These are phyloP conservation scores for Aspergillus vadensis DNA, from an alignment of 2,329 filamentous ascomycete genomes.

Conservation along the genomic window DNA sequence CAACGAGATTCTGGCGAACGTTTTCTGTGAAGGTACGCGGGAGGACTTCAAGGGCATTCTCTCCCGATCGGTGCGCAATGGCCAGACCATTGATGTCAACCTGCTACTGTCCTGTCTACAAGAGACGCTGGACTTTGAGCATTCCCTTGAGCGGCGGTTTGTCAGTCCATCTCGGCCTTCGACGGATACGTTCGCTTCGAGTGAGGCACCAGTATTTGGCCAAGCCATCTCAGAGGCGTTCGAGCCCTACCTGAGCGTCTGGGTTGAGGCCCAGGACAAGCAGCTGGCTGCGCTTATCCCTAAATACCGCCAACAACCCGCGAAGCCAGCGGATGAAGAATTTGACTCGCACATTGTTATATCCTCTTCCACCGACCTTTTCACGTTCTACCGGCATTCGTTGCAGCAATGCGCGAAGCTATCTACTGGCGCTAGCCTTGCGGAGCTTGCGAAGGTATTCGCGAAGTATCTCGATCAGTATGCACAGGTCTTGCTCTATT, in stretches of 20 bases:
- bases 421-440: constrained; percentile 81
- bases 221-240: constrained; percentile 95
- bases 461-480: constrained; percentile 95
- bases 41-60: constrained; percentile 95
- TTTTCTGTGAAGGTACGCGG: constrained; percentile 92
- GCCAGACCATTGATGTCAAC: constrained; percentile 83
- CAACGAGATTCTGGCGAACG: constrained; percentile 82
- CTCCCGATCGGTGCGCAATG: constrained; percentile 80
- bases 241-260: constrained; percentile 92
- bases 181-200: constrained; percentile 85
- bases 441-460: constrained; percentile 82
- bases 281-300: constrained; percentile 82
- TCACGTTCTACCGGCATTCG: constrained; percentile 93
- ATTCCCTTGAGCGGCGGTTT: constrained; percentile 83
- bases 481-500: constrained; percentile 81
- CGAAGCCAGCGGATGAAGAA: constrained; percentile 82
- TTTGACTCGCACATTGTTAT: constrained; percentile 90
- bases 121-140: constrained; percentile 96
- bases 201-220: constrained; percentile 75
- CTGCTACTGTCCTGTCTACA: constrained; percentile 85
- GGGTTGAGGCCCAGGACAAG: constrained; percentile 95
- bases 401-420: constrained; percentile 94
- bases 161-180: constrained; percentile 70
- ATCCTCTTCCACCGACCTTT: constrained; percentile 90
- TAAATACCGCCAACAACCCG: constrained; percentile 79